Evolutionary conservation across 179 eudicot species (phyloP).

Genomic region (Nepenthes alata): DNA sequence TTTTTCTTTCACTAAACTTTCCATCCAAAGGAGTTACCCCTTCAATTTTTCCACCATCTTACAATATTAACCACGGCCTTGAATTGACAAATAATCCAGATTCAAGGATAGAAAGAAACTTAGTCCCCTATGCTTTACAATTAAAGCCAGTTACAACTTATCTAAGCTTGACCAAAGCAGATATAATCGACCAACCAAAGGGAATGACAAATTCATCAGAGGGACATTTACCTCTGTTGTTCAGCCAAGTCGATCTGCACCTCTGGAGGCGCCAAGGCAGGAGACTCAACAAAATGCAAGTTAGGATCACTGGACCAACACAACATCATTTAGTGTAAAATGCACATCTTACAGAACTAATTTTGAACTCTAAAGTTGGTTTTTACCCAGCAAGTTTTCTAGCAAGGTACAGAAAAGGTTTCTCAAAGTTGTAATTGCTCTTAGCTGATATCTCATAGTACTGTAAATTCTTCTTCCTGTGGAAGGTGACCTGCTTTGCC

Average conservation of each 20-base stretch:
- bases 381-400: constrained; percentile 40
- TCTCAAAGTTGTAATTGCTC: constrained; percentile 48
- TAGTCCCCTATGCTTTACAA: too few species aligned
- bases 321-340: neutral
- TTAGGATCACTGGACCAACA: constrained; percentile 36
- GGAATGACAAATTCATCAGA: neutral
- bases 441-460: constrained; percentile 52
- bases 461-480: constrained; percentile 50
- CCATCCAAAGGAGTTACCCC: too few species aligned
- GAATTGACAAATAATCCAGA: too few species aligned
- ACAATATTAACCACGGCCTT: too few species aligned
- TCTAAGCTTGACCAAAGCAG: neutral
- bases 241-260: constrained; percentile 59
- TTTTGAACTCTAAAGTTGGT: neutral
- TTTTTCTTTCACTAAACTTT: too few species aligned
- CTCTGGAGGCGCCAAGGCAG: constrained; percentile 62
- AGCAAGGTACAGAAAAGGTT: constrained; percentile 45
- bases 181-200: neutral
- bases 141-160: neutral
- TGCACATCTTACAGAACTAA: neutral
- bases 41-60: too few species aligned
- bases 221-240: constrained; percentile 38
- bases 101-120: too few species aligned
- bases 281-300: constrained; percentile 56
- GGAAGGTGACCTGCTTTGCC: constrained; percentile 53